phyloP scores from a whole-genome alignment of 1,284 basidiomycete species.

The Termitomyces sp. region DNA sequence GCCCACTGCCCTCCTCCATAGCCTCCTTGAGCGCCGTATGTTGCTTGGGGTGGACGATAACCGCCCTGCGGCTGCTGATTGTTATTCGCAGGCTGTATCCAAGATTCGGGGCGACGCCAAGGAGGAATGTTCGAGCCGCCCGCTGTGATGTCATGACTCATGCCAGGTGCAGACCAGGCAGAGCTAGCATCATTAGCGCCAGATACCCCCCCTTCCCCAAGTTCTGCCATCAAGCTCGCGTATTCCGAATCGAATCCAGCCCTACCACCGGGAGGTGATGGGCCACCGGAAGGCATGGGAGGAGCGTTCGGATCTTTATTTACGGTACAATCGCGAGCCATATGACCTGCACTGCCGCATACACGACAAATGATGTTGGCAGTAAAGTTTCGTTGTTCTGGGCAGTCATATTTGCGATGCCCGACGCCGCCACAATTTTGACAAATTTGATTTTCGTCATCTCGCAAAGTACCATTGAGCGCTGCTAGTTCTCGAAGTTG shows the following conservation, averaged over 20 bases:
- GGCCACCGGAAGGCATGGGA: conserved; percentile 30
- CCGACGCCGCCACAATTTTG: conserved; percentile 96
- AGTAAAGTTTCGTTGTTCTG: conserved; percentile 93
- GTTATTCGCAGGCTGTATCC: conserved; percentile 52
- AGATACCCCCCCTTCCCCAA: conserved; percentile 79
- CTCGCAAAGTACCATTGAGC: conserved; percentile 96
- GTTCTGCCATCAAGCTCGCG: conserved; percentile 94
- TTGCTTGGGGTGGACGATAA: conserved; percentile 49
- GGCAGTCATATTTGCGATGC: conserved; percentile 96
- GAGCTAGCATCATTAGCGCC: conserved; percentile 48
- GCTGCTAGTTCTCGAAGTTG: conserved; percentile 98
- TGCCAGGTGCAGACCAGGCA: conserved; percentile 56
- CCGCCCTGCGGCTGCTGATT: conserved; percentile 43
- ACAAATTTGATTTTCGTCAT: conserved; percentile 99
- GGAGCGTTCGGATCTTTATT: conserved; percentile 72
- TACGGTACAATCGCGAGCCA: conserved; percentile 93
- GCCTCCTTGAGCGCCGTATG: conserved; percentile 35
- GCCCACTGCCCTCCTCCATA: conserved; percentile 43
- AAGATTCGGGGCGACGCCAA: conserved; percentile 82
- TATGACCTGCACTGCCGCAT: conserved; percentile 92
- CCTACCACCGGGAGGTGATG: conserved; percentile 42
- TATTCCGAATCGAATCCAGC: conserved; percentile 96
- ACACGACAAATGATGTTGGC: conserved; percentile 97
- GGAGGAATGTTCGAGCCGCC: conserved; percentile 79
- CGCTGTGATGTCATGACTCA: conserved; percentile 69